Evolutionary conservation across 2,329 filamentous ascomycete genomes (phyloP).

Genomic region (Aschersonia sp.): DNA sequence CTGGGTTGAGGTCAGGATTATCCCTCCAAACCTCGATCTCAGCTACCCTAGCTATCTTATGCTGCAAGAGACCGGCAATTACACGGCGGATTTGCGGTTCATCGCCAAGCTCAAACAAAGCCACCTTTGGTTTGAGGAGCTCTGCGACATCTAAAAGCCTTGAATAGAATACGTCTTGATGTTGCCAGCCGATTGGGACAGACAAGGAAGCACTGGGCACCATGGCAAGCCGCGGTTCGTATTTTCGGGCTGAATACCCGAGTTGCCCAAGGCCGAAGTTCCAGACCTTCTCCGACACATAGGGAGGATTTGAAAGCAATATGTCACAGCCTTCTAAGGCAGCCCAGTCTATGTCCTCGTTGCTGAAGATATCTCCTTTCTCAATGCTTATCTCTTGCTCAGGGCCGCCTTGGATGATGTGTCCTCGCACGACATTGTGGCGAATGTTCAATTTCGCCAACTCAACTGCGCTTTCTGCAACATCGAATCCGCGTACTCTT

Average conservation of each 20-base stretch:
- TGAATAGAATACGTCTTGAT: slow-evolving; percentile 51
- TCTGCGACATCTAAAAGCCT: slow-evolving; percentile 42
- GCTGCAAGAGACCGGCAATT: slow-evolving; percentile 26
- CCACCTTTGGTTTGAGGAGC: slow-evolving; percentile 32
- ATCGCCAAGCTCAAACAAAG: slow-evolving; percentile 61
- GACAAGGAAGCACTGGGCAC: slow-evolving; percentile 33
- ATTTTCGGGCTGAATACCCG: slow-evolving; percentile 65
- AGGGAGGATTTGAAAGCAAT: slow-evolving; percentile 80
- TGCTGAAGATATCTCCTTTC: slow-evolving; percentile 33
- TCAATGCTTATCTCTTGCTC: slow-evolving; percentile 26
- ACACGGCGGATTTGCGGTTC: slow-evolving; percentile 53
- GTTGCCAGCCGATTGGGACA: slow-evolving; percentile 15
- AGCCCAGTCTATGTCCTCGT: slow-evolving; percentile 18
- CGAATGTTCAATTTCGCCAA: slow-evolving; percentile 52
- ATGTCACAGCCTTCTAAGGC: slow-evolving; percentile 36
- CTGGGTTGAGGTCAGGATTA: slow-evolving; percentile 31
- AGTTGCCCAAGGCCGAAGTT: slow-evolving; percentile 21
- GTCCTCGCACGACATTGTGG: slow-evolving; percentile 26
- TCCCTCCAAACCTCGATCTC: slow-evolving; percentile 60
- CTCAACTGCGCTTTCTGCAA: slow-evolving; percentile 48
- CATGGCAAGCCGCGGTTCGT: slow-evolving; percentile 68
- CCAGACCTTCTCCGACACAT: slow-evolving; percentile 51
- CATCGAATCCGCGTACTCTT: slow-evolving; percentile 55
- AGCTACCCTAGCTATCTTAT: slow-evolving; percentile 14
- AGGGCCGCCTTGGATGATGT: slow-evolving; percentile 7